Base-by-base conservation (phyloP, 2,329 filamentous ascomycete genomes). In the Epichloe sylvatica region DNA sequence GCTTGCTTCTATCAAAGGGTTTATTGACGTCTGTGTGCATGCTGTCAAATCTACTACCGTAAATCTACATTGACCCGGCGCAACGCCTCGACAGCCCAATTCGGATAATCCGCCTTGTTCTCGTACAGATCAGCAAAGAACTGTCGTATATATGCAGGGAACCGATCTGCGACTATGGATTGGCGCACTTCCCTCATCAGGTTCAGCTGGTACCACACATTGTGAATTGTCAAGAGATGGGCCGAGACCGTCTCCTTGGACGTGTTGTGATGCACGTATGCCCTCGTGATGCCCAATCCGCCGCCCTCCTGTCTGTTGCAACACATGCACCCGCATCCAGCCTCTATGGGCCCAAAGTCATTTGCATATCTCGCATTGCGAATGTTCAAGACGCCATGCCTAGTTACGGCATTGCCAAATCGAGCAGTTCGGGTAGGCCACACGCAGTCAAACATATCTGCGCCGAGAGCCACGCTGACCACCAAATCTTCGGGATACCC, bases 361-460 rank as follows among this genome's bases (percentile, higher is more conserved):
- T 78, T 70, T 1, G 86, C 80, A 62, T 81, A 96, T 42, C 74
- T 73, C 25, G 82, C 77, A 62, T 91, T 82, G 53, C 86, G 83
- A 44, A 98, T 71, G 64, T 95, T 96, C 43, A 96, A 70, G n/a
- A 87, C 78, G 11, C 92, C 94, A 40, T 73, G 60, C 50, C 80
- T 77, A 2, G 91, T 96, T 51, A 98, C 79, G 37, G 91, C 92
- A 62, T 96, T 96, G 52, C 94, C 92, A 62, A 98, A 98, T 35
- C 92, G 81, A 62, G 92, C 92, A 36, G 92, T 98, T 49, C 92
- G 77, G 4, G 92, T 97, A 1, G 92, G 94, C 92, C 92, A 98
- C 6, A 98, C 92, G 62, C 94, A 98, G 68, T 98, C 92, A 64
- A 98, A 98, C 92, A 98, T 98, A 68, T 98, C 92, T 45, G 92